Percentiles rank a stretch among this genome's conserved stretches.
Evolutionary conservation across 176 grass and related monocot genomes (phyloP).

Genomic region (Musa troglodytarum): DNA sequence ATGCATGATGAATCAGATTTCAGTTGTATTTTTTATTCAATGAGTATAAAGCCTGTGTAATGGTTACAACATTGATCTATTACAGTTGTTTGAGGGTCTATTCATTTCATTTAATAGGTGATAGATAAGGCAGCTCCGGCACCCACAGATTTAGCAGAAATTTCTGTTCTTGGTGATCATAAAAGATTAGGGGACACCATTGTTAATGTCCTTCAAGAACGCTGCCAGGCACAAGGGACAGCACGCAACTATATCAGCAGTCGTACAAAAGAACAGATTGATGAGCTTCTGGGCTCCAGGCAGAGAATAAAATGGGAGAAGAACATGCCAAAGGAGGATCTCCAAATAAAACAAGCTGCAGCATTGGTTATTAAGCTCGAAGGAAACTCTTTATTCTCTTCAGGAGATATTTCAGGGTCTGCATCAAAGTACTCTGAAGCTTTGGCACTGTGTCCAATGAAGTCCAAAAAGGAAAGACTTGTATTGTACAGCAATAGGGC

Average conservation of each 20-base stretch:
- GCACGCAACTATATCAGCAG: conserved; percentile 38
- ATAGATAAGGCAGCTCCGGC: conserved; percentile 82
- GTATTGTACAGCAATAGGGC: conserved; percentile 95
- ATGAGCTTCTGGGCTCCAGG: conserved; percentile 71
- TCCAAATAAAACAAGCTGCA: conserved; percentile 96
- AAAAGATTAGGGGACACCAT: conserved; percentile 79
- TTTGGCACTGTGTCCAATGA: conserved; percentile 80
- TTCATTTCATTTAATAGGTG: conserved; percentile 34
- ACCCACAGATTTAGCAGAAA: conserved; percentile 69
- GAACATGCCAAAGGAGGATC: conserved; percentile 92
- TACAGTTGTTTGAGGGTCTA: not conserved
- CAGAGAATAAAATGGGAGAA: conserved; percentile 80
- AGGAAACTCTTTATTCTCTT: conserved; percentile 97
- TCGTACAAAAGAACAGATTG: conserved; percentile 65
- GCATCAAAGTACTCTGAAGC: conserved; percentile 95
- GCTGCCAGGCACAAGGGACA: conserved; percentile 38
- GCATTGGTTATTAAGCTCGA: conserved; percentile 95
- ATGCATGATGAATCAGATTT: not conserved
- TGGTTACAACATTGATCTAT: not conserved
- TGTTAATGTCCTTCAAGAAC: conserved; percentile 64
- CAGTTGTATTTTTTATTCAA: not conserved
- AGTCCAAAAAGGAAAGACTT: conserved; percentile 97
- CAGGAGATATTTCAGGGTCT: conserved; percentile 82
- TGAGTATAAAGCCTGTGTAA: not conserved
- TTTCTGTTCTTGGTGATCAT: conserved; percentile 62